Conservation (phyloP, 371 early-diverging fungal genomes). For the Apophysomyces sp. region DNA sequence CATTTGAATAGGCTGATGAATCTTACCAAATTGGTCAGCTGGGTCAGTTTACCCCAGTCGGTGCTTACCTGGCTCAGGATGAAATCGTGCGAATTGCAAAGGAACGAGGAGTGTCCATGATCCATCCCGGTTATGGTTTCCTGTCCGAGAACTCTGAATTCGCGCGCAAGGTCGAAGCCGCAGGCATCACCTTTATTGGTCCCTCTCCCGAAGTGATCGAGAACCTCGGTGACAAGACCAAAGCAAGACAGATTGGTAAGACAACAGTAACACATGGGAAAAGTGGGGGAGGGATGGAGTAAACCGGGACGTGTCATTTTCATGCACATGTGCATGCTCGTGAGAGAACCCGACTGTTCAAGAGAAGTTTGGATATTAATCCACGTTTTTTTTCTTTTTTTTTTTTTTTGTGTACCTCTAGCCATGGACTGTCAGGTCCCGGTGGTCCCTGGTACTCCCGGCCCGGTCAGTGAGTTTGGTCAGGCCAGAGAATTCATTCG, state of each 20-base stretch:
- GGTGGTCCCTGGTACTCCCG: constrained; percentile 89
- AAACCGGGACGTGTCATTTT: not conserved
- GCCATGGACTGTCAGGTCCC: constrained; percentile 80
- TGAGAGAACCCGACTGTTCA: no score
- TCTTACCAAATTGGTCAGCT: constrained; percentile 87
- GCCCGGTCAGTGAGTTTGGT: constrained; percentile 67
- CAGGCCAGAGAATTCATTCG: constrained; percentile 77
- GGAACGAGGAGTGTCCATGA: constrained; percentile 75
- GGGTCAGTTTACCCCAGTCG: constrained; percentile 85
- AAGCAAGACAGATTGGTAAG: constrained; percentile 83
- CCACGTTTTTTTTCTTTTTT: no score
- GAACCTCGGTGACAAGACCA: constrained; percentile 91
- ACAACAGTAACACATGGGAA: constrained; percentile 6
- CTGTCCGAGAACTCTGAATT: constrained; percentile 89
- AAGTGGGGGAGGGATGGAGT: not conserved
- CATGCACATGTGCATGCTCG: not conserved
- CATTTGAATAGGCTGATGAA: constrained; percentile 77
- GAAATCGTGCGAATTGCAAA: constrained; percentile 88
- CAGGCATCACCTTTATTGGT: constrained; percentile 92
- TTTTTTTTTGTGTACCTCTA: constrained; percentile 16
- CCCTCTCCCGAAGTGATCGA: constrained; percentile 87
- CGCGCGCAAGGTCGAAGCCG: constrained; percentile 84
- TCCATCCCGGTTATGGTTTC: constrained; percentile 92
- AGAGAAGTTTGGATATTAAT: not conserved
- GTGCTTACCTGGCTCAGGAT: constrained; percentile 92